Evolutionary conservation across 768 basidiomycete genomes (phyloP).

Genomic region (Leccinum disarticulatum): DNA sequence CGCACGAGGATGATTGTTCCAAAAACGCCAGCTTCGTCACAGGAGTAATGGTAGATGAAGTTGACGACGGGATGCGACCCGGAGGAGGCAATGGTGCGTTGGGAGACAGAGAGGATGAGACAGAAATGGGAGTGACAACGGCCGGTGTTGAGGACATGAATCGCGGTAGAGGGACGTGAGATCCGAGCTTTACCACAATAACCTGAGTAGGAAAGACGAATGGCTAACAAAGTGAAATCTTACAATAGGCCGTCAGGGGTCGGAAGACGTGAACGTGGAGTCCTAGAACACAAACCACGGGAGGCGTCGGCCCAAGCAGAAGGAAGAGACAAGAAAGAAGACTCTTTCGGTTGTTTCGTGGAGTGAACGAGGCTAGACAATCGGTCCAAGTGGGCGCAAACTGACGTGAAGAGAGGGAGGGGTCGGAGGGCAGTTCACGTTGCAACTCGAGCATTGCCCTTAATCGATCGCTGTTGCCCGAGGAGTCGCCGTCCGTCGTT

Average conservation of each 20-base stretch:
- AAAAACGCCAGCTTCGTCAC: conserved; percentile 12
- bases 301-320: conserved; percentile 1
- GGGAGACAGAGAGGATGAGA: conserved; percentile 10
- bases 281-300: neutral
- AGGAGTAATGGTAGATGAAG: conserved; percentile 14
- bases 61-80: neutral
- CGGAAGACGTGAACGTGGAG: neutral
- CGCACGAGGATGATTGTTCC: conserved; percentile 25
- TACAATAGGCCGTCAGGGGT: neutral
- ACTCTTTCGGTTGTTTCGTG: conserved; percentile 20
- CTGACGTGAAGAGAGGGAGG: conserved; percentile 20
- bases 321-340: conserved; percentile 1
- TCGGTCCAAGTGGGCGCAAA: conserved; percentile 22
- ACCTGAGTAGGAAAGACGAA: conserved; percentile 2
- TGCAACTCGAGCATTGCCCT: conserved; percentile 15
- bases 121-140: conserved; percentile 12
- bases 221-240: conserved; percentile 8
- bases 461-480: conserved; percentile 12
- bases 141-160: conserved; percentile 23
- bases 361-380: conserved; percentile 17
- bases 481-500: conserved; percentile 5
- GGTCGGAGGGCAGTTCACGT: conserved; percentile 12
- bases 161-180: conserved; percentile 10
- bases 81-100: conserved; percentile 9
- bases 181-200: conserved; percentile 1